Conservation (phyloP, 257 asterid genomes). For the Primulina huaijiensis region DNA sequence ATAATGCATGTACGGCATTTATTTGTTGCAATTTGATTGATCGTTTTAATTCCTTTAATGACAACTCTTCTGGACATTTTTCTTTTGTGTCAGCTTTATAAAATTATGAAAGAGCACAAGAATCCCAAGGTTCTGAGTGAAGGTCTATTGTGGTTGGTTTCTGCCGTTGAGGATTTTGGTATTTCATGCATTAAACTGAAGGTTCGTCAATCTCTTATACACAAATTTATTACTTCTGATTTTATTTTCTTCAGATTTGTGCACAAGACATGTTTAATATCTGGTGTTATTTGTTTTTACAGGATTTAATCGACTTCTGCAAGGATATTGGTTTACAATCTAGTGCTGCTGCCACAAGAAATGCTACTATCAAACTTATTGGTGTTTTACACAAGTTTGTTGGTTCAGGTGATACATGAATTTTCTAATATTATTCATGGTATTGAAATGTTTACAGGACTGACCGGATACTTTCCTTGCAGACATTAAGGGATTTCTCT, state of each 20-base stretch:
- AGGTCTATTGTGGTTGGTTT: conserved; percentile 94
- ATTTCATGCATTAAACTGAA: conserved; percentile 71
- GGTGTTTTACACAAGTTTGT: conserved; percentile 93
- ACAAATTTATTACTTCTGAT: conserved; percentile 7
- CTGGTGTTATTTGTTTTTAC: conserved; percentile 25
- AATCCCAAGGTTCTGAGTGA: conserved; percentile 98
- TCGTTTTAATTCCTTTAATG: not conserved
- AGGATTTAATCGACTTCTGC: conserved; percentile 97
- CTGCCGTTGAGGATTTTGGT: conserved; percentile 91
- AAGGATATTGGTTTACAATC: conserved; percentile 95
- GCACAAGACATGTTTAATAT: conserved; percentile 6
- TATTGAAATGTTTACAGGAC: conserved; percentile 23
- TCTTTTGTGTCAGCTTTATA: conserved; percentile 58
- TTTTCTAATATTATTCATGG: conserved; percentile 20
- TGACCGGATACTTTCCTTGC: conserved; percentile 34
- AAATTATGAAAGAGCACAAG: conserved; percentile 96
- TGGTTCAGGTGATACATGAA: conserved; percentile 77
- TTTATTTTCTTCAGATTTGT: conserved; percentile 13
- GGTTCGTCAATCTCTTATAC: conserved; percentile 40
- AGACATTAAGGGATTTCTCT: conserved; percentile 91
- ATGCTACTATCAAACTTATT: conserved; percentile 82
- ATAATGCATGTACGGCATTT: not conserved
- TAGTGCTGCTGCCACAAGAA: conserved; percentile 97
- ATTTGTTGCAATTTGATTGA: conserved; percentile 2
- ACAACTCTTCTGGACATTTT: conserved; percentile 15